Evolutionary conservation across 2,329 filamentous ascomycete genomes (phyloP).

Genomic region (Thielaviopsis cerberus): DNA sequence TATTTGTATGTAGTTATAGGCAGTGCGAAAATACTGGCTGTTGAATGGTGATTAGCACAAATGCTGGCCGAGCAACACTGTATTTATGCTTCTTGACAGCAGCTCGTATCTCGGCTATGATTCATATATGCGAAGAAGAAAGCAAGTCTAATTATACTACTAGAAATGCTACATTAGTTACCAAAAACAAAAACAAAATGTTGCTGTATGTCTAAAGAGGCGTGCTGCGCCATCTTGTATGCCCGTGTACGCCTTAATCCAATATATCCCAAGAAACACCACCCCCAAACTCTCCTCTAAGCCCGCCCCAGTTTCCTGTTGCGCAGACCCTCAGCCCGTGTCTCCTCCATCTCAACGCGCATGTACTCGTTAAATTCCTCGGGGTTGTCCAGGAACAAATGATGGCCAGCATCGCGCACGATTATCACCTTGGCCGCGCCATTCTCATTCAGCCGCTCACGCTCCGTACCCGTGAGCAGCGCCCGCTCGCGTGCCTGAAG

Average conservation of each 20-base stretch:
- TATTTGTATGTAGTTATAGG: no score
- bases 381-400: slow-evolving; percentile 41
- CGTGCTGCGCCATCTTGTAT: not conserved
- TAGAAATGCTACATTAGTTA: not conserved
- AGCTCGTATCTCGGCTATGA: no score
- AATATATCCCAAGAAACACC: not conserved
- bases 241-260: not conserved
- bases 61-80: no score
- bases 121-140: no score
- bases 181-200: not conserved
- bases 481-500: slow-evolving; percentile 44
- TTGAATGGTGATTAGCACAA: no score
- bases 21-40: no score
- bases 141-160: not conserved
- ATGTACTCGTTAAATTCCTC: slow-evolving; percentile 38
- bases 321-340: slow-evolving; percentile 17
- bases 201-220: not conserved
- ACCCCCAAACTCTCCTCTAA: not conserved
- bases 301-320: not conserved
- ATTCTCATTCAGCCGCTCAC: slow-evolving; percentile 54
- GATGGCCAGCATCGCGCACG: slow-evolving; percentile 43
- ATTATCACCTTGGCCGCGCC: slow-evolving; percentile 69
- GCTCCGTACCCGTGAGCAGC: slow-evolving; percentile 41
- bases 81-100: no score
- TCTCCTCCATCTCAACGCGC: slow-evolving; percentile 34